Evolutionary conservation across 176 grass and related monocot species (phyloP), one percentile per base, ranked within the genome.

Genomic region (Pontederia crassipes): DNA sequence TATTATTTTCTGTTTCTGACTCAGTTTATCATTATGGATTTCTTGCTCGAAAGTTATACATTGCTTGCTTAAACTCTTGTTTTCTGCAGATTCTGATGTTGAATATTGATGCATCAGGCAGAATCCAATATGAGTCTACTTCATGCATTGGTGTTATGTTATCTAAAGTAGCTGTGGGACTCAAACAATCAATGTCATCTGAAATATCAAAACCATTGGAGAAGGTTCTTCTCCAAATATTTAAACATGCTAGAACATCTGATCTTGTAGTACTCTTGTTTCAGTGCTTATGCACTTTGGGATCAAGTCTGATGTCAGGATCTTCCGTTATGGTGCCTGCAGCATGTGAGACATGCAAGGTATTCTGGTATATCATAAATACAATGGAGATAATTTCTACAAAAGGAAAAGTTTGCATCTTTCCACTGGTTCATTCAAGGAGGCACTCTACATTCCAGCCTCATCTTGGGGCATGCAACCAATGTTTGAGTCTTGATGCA

Each of bases 271-370:
- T 76, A 64, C 92, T 87, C 55, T 73, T 90, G 71, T 80, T 85
- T n/a, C 62, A 80, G 29, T 82, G 78, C 47, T 73, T 96, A 78
- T 71, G 69, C 72, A 70, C 68, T 82, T 96, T 81, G 12, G 81
- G 92, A 55, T 82, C 81, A 49, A 75, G 75, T 65, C 78, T 81
- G 50, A 49, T 87, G 70, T 87, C 78, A 52, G 92, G 87, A n/a
- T 78, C 87, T 18, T 82, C 83, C 12, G 90, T 82, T 68, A 87
- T 90, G 87, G 84, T 96, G n/a, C 92, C 92, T 64, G 92, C 92
- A 59, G 92, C 83, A 69, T 96, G 92, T 73, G 92, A 96, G 66
- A 71, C 92, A 60, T 90, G 86, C 87, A 90, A 96, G 69, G 78
- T 81, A 26, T 90, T 96, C 72, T 96, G 86, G 92, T 87, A 90